These are phyloP conservation scores for Metrosideros polymorpha DNA, from an alignment of 441 rosid genomes.

Conservation along the genomic window DNA sequence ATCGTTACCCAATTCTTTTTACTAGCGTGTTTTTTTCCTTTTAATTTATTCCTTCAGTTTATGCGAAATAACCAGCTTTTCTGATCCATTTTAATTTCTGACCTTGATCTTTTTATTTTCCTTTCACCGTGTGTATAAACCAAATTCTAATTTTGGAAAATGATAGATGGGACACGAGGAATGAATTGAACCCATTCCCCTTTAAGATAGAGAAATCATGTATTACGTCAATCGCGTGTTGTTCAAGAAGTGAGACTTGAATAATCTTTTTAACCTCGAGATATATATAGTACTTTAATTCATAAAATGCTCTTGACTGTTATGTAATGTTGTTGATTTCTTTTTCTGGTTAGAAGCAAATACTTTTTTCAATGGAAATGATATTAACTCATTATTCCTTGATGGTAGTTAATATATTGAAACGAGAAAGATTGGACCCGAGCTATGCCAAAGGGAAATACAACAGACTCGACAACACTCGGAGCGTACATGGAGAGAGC, in stretches of 20 bases:
- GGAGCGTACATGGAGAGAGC: no score
- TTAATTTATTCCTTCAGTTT: neutral
- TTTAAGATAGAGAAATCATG: neutral
- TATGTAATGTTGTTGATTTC: neutral
- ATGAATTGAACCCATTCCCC: neutral
- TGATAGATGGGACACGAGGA: rapidly evolving
- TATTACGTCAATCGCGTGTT: neutral
- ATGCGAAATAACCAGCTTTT: rapidly evolving
- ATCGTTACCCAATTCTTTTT: neutral
- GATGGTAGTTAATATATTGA: no score
- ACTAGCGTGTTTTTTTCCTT: neutral
- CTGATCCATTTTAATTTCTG: neutral
- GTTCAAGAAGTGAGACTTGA: neutral
- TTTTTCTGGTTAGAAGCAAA: rapidly evolving
- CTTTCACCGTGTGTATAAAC: neutral
- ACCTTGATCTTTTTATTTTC: neutral
- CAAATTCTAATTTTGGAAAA: neutral
- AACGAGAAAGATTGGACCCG: no score
- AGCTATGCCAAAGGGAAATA: no score
- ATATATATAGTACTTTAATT: no score
- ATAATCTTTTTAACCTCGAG: neutral
- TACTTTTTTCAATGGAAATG: neutral
- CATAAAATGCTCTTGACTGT: neutral
- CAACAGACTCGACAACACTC: no score
- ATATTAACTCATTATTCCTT: no score